Evolutionary conservation across 345 rosid genomes (phyloP).

Genomic region (Anacardium occidentale): DNA sequence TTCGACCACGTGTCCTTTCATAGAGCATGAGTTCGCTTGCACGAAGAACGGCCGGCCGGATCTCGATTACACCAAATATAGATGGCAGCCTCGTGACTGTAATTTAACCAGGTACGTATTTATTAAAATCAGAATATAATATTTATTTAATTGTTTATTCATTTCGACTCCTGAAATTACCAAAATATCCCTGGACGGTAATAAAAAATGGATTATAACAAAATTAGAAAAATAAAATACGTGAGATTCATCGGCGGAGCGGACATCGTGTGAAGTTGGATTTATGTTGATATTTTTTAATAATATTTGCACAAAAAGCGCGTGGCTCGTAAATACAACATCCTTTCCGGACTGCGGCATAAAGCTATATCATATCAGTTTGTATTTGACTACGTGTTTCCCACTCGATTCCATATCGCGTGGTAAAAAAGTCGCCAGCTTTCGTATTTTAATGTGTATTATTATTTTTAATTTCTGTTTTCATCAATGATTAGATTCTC

Average conservation of each 20-base stretch:
- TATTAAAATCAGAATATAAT: not conserved
- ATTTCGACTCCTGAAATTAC: no score
- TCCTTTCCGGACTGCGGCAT: not conserved
- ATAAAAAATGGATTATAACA: no score
- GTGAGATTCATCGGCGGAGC: not conserved
- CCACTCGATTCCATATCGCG: not conserved
- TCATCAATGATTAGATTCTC: constrained; percentile 9
- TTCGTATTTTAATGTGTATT: no score
- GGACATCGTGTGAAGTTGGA: not conserved
- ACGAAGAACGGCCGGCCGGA: constrained; percentile 74
- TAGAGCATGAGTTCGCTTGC: constrained; percentile 64
- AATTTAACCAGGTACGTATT: constrained; percentile 44
- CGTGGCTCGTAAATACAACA: not conserved
- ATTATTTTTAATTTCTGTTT: not conserved
- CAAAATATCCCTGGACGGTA: no score
- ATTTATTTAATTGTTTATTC: not conserved
- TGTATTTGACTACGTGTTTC: not conserved
- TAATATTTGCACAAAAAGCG: not conserved
- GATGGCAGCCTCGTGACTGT: constrained; percentile 77
- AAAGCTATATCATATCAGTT: not conserved
- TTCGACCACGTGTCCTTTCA: constrained; percentile 62
- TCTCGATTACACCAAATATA: constrained; percentile 45
- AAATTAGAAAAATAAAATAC: not conserved
- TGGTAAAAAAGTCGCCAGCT: not conserved
- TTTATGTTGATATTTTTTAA: not conserved